Evolutionary conservation across 2,329 filamentous ascomycete genomes (phyloP).

Genomic region (Aspergillus melleus): DNA sequence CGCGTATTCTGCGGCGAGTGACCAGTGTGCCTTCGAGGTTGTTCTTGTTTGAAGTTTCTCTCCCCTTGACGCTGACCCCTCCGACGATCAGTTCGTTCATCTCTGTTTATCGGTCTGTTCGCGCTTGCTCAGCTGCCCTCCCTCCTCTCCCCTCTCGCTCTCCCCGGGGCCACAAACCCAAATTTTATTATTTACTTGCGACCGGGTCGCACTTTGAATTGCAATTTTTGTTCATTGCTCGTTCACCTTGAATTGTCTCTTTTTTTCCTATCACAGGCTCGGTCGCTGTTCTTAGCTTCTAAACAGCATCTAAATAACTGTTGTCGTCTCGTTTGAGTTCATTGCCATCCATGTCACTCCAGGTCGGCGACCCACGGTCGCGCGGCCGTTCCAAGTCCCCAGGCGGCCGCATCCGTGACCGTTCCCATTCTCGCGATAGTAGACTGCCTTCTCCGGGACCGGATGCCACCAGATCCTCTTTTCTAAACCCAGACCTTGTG

Average conservation of each 20-base stretch:
- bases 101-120: neutral
- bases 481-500: constrained; percentile 30
- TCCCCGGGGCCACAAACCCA: constrained; percentile 3
- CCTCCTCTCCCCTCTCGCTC: neutral
- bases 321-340: constrained; percentile 5
- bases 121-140: neutral
- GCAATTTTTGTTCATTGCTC: neutral
- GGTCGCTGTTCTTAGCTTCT: neutral
- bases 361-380: constrained; percentile 43
- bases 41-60: neutral
- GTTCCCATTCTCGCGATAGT: constrained; percentile 45
- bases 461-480: constrained; percentile 23
- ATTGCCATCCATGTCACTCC: constrained; percentile 34
- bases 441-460: constrained; percentile 34
- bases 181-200: neutral
- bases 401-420: constrained; percentile 40
- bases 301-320: neutral
- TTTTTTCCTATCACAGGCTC: neutral
- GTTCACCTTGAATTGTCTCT: neutral
- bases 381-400: constrained; percentile 49
- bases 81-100: constrained; percentile 1
- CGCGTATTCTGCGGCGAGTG: neutral
- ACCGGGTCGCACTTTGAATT: neutral
- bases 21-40: neutral
- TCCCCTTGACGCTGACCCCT: neutral